phyloP scores from a whole-genome alignment of 768 basidiomycete genomes.

The Leccinum rimulosum region DNA sequence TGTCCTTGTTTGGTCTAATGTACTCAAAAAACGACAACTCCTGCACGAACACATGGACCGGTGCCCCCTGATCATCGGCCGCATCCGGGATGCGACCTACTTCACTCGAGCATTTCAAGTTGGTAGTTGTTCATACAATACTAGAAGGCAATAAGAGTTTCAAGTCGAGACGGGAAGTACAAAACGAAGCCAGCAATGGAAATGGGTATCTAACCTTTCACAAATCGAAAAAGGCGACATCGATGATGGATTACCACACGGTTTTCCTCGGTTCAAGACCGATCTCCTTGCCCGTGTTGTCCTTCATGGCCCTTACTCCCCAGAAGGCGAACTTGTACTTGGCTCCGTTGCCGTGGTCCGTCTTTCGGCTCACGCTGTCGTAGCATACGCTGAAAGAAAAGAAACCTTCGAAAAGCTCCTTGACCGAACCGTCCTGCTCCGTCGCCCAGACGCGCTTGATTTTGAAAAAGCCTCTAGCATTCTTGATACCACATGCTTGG shows the following conservation, averaged over 20 bases:
- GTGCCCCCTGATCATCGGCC: not conserved
- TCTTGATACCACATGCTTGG: slow-evolving; percentile 33
- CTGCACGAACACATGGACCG: not conserved
- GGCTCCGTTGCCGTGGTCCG: slow-evolving; percentile 35
- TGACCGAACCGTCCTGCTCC: slow-evolving; percentile 17
- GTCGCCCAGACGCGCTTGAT: slow-evolving; percentile 36
- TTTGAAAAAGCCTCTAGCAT: slow-evolving; percentile 34
- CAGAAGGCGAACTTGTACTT: slow-evolving; percentile 34
- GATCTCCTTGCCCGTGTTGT: slow-evolving; percentile 33
- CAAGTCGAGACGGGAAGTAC: not conserved
- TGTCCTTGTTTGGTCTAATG: too few species aligned
- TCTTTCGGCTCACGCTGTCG: slow-evolving; percentile 34
- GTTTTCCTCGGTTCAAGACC: slow-evolving; percentile 30
- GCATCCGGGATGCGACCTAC: not conserved
- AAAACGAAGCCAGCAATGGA: not conserved
- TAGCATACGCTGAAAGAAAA: slow-evolving; percentile 37
- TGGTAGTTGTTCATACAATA: not conserved
- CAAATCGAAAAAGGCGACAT: slow-evolving; percentile 5
- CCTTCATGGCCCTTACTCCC: slow-evolving; percentile 37
- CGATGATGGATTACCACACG: not conserved
- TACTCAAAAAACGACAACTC: too few species aligned
- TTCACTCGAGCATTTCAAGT: not conserved
- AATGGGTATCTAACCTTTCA: not conserved
- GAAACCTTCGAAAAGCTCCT: slow-evolving; percentile 41
- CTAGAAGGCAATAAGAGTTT: too few species aligned